Conservation (phyloP, 768 basidiomycete genomes). For the Phylloporus arenicola region DNA sequence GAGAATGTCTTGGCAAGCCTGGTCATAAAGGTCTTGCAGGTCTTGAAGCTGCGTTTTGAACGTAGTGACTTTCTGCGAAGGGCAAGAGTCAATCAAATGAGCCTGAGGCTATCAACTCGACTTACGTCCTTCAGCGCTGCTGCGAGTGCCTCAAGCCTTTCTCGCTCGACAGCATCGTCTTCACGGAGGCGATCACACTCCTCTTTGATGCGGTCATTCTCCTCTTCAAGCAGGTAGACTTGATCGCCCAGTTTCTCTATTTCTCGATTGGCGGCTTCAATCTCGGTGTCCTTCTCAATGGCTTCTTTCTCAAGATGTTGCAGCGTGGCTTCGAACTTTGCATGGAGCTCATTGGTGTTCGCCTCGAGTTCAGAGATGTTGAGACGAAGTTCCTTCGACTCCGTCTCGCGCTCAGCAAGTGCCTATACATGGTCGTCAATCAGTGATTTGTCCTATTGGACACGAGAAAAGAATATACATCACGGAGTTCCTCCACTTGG, state of each 20-base stretch:
- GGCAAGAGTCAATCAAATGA: neutral
- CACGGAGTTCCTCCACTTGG: conserved; percentile 75
- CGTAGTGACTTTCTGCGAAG: conserved; percentile 57
- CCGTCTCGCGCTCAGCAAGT: conserved; percentile 72
- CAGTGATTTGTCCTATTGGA: neutral
- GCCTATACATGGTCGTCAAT: conserved; percentile 38
- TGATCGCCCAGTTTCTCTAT: conserved; percentile 77
- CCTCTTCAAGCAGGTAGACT: conserved; percentile 82
- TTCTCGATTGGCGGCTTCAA: conserved; percentile 66
- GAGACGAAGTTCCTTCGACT: conserved; percentile 68
- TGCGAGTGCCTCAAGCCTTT: conserved; percentile 60
- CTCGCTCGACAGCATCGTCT: conserved; percentile 68
- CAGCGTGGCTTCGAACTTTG: conserved; percentile 69
- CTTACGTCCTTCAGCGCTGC: conserved; percentile 77
- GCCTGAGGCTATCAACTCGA: neutral
- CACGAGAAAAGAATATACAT: conserved; percentile 40
- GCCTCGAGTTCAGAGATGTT: conserved; percentile 72
- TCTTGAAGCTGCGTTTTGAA: conserved; percentile 66
- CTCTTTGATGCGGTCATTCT: conserved; percentile 71
- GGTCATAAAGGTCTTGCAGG: conserved; percentile 59
- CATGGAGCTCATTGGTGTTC: conserved; percentile 61
- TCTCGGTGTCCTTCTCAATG: conserved; percentile 74
- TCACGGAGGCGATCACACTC: conserved; percentile 63
- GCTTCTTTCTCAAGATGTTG: conserved; percentile 74
- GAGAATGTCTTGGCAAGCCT: conserved; percentile 56